Base-by-base conservation (phyloP, 1,284 basidiomycete genomes). In the Inonotus hispidus region DNA sequence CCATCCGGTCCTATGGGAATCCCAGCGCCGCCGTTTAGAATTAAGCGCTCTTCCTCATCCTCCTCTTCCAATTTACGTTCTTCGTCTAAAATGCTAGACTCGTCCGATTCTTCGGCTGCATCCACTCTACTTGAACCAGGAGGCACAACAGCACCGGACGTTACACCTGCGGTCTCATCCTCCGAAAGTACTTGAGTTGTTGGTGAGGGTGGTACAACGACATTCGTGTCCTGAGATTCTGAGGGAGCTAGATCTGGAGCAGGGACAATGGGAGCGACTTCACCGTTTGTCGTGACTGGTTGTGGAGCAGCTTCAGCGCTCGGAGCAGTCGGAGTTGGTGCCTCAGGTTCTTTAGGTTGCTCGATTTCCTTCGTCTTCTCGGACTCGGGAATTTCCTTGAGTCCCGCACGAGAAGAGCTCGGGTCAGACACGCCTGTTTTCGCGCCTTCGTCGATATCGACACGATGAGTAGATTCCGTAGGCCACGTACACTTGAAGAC, bases 1-100 rank as follows among this genome's bases (percentile, higher is more conserved):
- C 95, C 95, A 68, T 97, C 88, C 89, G 87, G 83, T 60, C 89
- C 91, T 7, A 88, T 74, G 3, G 92, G 91, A 60, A 93, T 92
- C 4, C 92, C 92, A 57, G 87, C 85, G 2, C 92, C 92, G 27
- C 92, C 92, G 46, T 85, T 82, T 71, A 84, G 78, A 62, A 94
- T 92, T 61, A 94, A 77, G 54, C 85, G 73, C 69, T 92, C 87
- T 71, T 94, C 92, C 62, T 93, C 90, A 60, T 90, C 89, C 66
- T 87, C 80, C 54, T 78, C 82, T 53, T 77, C 74, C 54, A 72
- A 64, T 5, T 76, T 76, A 55, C 82, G 80, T 50, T 80, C 77
- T 49, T 78, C 74, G n/a, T 78, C 75, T 29, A 73, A 74, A 61
- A 75, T 71, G 60, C 75, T 77, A n/a, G 72, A 76, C 35, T 73